Base-by-base conservation (phyloP, 2,329 filamentous ascomycete genomes). In the Ampelomyces quisqualis region DNA sequence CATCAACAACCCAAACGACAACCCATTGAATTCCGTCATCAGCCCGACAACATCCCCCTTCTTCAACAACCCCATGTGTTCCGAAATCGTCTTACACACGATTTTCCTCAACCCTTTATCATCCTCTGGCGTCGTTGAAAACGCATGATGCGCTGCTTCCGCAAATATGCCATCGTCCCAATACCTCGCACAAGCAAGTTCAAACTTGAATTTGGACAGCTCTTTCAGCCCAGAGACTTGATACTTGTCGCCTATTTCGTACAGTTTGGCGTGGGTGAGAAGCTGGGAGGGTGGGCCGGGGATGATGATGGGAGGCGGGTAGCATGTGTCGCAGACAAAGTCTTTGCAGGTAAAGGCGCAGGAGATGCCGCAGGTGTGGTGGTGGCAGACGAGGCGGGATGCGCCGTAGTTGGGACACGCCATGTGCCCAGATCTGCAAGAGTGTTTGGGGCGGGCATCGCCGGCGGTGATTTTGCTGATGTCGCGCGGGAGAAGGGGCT, bases 81-180 rank as follows among this genome's bases (percentile, higher is more conserved):
- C 42, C 2, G 47, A 45, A 3, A 68, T 47, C 0, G 49, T 60
- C 11, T 54, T 39, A 11, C 55, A 48, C 0, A 65, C 53, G 3
- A 61, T 49, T 15, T 63, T 51, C 11, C 64, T 49, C 40, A 67
- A 47, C 3, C 55, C 61, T 17, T 55, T 62, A 41, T 67, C 58
- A 1, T 40, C 15, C 1, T 60, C 47, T 0, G 55, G 55, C 4
- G 60, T 67, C 1, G 49, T 51, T 18, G 45, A 50, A 23, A 57
- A 66, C 2, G 35, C 52, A 20, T 50, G 28, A 14, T 55, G 38
- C n/a, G 64, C 60, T 0, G 63, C 57, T 19, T 49, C 47, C 0
- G 53, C 28, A 17, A 69, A 53, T 11, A 57, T 44, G 4, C 28
- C 9, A 6, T 52, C 45, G 19, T 65, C 43, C 51, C 55, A 60